A percentile compares a stretch with the other conserved stretches of the same genome.
phyloP scores from a whole-genome alignment of 2,329 filamentous ascomycete genomes.

The Colletotrichum spaethianum region DNA sequence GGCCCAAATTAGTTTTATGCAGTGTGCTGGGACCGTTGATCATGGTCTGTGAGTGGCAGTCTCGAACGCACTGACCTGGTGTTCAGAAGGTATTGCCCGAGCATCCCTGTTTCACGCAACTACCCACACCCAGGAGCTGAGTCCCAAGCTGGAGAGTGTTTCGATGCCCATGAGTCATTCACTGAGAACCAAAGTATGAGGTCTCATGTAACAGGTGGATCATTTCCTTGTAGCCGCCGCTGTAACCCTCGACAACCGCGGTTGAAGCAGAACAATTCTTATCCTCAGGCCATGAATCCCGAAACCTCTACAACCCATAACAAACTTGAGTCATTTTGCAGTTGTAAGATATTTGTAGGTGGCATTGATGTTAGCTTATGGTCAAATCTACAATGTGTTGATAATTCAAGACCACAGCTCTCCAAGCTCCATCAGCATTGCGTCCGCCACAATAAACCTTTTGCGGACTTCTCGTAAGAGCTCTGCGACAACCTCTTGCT shows the following conservation, averaged over 20 bases:
- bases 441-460: constrained; percentile 25
- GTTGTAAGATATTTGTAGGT: neutral
- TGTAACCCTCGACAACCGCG: neutral
- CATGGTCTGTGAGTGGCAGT: neutral
- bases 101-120: neutral
- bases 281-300: neutral
- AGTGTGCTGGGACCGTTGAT: neutral
- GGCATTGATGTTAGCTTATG: neutral
- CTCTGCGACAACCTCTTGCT: constrained; percentile 43
- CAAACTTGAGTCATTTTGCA: neutral
- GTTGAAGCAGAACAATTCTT: neutral
- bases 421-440: constrained; percentile 18
- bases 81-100: neutral
- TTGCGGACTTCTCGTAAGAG: constrained; percentile 38
- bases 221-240: neutral
- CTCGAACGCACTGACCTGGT: neutral
- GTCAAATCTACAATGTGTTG: neutral
- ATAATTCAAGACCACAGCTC: constrained; percentile 7
- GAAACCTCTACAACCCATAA: neutral
- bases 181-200: neutral
- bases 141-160: neutral
- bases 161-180: neutral
- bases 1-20: neutral
- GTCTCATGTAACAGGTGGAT: too few species aligned
- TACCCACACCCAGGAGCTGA: neutral